These are phyloP conservation scores for Tetrapisispora namnaoensis DNA, from an alignment of 805 yeast genomes.

Conservation along the genomic window DNA sequence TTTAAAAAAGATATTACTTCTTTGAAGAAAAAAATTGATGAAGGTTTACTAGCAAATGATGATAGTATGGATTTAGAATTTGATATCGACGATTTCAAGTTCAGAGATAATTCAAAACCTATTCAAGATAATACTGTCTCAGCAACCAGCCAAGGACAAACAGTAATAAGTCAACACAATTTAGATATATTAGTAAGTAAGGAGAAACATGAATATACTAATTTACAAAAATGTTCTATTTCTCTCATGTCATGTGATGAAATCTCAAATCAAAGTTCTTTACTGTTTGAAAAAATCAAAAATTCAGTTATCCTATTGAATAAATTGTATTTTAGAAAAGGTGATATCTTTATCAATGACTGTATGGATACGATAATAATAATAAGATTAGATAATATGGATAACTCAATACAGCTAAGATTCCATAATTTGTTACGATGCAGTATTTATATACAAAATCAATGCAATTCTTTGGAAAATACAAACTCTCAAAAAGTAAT, in stretches of 20 bases:
- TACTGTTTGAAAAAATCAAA: constrained; percentile 10
- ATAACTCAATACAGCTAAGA: constrained; percentile 19
- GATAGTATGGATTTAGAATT: not conserved
- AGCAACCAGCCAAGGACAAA: not conserved
- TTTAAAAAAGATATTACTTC: not conserved
- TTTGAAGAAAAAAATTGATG: not conserved
- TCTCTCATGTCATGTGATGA: no score
- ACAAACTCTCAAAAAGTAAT: constrained; percentile 14
- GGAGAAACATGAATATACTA: constrained; percentile 5
- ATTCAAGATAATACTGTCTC: not conserved
- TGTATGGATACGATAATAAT: constrained; percentile 10
- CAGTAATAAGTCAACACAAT: not conserved
- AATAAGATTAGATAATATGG: constrained; percentile 5
- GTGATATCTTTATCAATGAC: constrained; percentile 19
- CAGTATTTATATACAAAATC: constrained; percentile 9
- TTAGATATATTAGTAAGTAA: constrained; percentile 2
- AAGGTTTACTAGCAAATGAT: not conserved
- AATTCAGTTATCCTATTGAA: constrained; percentile 10
- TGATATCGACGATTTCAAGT: not conserved
- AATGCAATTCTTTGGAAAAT: not conserved
- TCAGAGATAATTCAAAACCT: not conserved
- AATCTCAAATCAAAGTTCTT: constrained; percentile 9
- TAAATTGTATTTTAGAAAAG: constrained; percentile 13
- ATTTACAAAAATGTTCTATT: constrained; percentile 9
- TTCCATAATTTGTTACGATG: constrained; percentile 17